Base-by-base conservation (phyloP, 2,329 filamentous ascomycete genomes). In the Chaetothyriales sp. region DNA sequence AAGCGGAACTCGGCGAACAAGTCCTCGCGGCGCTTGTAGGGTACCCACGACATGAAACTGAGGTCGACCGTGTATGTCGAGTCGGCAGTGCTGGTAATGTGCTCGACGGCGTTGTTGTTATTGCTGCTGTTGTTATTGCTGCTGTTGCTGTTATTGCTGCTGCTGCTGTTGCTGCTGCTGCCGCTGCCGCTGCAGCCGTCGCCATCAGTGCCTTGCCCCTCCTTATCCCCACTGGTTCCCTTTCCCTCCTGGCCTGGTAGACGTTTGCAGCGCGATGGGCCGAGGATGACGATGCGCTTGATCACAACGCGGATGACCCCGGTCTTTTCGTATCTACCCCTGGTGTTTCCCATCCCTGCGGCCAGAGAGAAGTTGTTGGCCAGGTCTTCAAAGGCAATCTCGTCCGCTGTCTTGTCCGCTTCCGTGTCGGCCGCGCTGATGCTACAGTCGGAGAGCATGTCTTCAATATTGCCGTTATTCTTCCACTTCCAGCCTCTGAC, bases 1-100 rank as follows among this genome's bases (percentile, higher is more conserved):
- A 58, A 52, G 22, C 43, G 37, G 25, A 55, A 53, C 43, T 52
- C 54, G 28, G 49, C 55, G 19, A 48, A 55, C 18, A 52, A 53
- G 18, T 49, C 47, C 43, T 58, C 53, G 22, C 49, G 43, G 4
- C 5, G 25, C 6, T 48, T 43, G 40, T 54, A 58, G 5, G 25
- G 15, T 33, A 43, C 18, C 33, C 22, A 37, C 9, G 46, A 28
- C 43, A 19, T 7, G 15, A 29, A 22, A 5, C 20, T 46, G 40
- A 22, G 29, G 9, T 44, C 20, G 37, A 37, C 43, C 13, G 20
- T 29, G 9, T 25, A 18, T 29, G 18, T 2, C 22, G 15, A n/a
- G 20, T 51, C 46, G 37, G 51, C 19, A 3, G 28, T 28, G 29
- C 49, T 20, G 18, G 48, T 40, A 29, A 50, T 47, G 6, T 51